Conservation (phyloP, 78 protist genomes). For the Dictyostelium brefeldianum region DNA sequence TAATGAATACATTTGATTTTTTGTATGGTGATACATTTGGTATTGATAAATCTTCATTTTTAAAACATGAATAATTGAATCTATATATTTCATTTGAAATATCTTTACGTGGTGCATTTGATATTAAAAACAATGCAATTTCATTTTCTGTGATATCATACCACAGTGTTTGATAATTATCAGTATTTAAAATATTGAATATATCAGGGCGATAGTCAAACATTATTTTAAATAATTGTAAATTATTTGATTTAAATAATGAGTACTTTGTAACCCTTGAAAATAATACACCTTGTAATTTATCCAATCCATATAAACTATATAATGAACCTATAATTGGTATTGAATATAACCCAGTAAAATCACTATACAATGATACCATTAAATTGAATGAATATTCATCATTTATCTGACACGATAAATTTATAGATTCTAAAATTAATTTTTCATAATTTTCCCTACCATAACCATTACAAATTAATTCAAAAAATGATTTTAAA, state of each 20-base stretch:
- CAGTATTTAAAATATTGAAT: background rate
- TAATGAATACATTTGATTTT: background rate
- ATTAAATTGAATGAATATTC: background rate
- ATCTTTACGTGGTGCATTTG: background rate
- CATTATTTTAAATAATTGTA: background rate
- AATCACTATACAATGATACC: background rate
- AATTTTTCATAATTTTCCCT: background rate
- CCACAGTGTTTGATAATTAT: background rate
- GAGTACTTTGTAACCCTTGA: background rate
- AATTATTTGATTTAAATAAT: conserved; percentile 1
- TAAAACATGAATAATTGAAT: background rate
- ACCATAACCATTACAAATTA: background rate
- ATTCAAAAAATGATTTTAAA: background rate
- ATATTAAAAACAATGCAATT: background rate
- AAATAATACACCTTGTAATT: background rate
- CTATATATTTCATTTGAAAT: background rate
- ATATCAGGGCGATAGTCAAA: background rate
- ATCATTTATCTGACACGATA: background rate
- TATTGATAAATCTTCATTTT: background rate
- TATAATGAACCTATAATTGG: too few relatives aligned
- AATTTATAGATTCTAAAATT: background rate
- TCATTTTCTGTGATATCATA: background rate
- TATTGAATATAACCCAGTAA: background rate
- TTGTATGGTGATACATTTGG: background rate
- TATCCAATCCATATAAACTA: background rate